Percentiles rank a stretch among this genome's conserved stretches.
Evolutionary conservation across 352 stramenopile genomes (phyloP).

Genomic region (Saprolegnia parasitica): DNA sequence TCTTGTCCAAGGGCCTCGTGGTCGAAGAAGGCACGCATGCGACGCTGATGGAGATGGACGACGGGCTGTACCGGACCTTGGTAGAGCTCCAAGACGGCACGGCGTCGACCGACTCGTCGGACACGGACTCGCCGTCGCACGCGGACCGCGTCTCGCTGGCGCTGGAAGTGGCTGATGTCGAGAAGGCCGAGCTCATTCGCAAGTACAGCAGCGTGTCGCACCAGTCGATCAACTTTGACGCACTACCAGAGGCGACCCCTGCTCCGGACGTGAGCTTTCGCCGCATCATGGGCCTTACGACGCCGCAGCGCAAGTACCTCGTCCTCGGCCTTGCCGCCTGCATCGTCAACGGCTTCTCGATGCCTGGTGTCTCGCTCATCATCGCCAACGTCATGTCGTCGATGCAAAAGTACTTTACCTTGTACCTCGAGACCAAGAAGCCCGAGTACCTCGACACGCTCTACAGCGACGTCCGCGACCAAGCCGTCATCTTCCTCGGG

Average conservation of each 20-base stretch:
- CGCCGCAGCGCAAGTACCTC: conserved; percentile 14
- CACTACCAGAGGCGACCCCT: too few species aligned
- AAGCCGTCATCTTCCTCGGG: conserved; percentile 40
- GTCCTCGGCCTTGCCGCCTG: conserved; percentile 10
- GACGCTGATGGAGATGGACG: conserved; percentile 22
- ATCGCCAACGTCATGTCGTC: conserved; percentile 32
- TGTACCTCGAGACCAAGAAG: conserved; percentile 32
- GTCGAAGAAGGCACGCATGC: conserved; percentile 31
- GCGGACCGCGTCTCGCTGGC: conserved; percentile 6
- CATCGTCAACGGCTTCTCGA: conserved; percentile 20
- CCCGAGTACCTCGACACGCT: conserved; percentile 33
- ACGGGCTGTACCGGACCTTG: conserved; percentile 35
- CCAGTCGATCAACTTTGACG: background rate
- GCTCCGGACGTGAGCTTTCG: background rate
- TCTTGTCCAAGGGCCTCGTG: conserved; percentile 29
- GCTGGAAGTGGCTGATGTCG: background rate
- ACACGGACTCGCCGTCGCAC: background rate
- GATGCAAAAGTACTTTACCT: conserved; percentile 36
- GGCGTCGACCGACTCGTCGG: background rate
- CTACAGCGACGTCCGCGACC: conserved; percentile 40
- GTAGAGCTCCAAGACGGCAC: conserved; percentile 16
- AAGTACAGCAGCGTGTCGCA: conserved; percentile 28
- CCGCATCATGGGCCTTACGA: conserved; percentile 21
- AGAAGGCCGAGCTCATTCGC: conserved; percentile 17
- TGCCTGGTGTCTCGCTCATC: conserved; percentile 25